Conservation (phyloP, 768 basidiomycete species). For the Auricularia auricula-judae region DNA sequence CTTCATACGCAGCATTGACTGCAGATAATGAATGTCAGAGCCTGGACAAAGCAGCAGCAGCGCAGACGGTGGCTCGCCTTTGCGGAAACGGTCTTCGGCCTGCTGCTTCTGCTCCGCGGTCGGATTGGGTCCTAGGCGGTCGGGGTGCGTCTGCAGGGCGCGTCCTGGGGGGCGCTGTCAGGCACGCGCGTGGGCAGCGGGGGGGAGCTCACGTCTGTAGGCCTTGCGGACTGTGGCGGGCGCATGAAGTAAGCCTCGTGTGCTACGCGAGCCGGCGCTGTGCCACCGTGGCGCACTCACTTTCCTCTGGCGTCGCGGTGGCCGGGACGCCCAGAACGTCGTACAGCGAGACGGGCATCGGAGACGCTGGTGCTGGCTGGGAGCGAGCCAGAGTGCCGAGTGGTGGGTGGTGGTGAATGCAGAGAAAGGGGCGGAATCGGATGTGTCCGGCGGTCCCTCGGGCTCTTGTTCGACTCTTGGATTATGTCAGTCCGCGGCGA, state of each 20-base stretch:
- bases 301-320: constrained; percentile 51
- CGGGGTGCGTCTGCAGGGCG: constrained; percentile 63
- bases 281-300: constrained; percentile 28
- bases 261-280: not conserved
- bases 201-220: not conserved
- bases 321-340: constrained; percentile 43
- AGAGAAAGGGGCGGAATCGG: too few relatives aligned
- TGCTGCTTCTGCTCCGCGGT: constrained; percentile 38
- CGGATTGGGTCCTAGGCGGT: constrained; percentile 49
- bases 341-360: constrained; percentile 30
- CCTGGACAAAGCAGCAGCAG: constrained; percentile 2
- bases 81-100: constrained; percentile 49
- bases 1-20: constrained; percentile 11
- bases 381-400: too few relatives aligned
- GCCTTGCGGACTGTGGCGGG: constrained; percentile 2
- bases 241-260: not conserved
- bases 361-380: too few relatives aligned
- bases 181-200: not conserved
- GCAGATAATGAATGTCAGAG: not conserved
- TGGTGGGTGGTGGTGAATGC: too few relatives aligned
- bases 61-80: constrained; percentile 27
- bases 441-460: too few relatives aligned
- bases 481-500: too few relatives aligned
- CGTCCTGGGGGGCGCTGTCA: constrained; percentile 9
- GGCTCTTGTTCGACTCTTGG: too few relatives aligned